Percentiles rank a stretch among this genome's conserved stretches.
Evolutionary conservation across 768 basidiomycete species (phyloP).

Genomic region (Pholiota molesta): DNA sequence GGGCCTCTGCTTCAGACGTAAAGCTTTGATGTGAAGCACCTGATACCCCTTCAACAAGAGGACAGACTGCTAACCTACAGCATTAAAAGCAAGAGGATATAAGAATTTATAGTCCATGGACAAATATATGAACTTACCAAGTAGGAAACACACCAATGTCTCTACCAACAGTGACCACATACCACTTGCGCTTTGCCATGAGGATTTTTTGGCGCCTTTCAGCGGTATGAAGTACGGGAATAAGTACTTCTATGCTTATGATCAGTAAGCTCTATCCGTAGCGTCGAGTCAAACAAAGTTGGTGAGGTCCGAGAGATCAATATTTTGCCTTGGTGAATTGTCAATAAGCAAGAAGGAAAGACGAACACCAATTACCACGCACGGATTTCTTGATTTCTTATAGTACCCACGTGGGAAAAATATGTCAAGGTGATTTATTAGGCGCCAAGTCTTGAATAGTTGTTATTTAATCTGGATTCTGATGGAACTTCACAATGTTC

Average conservation of each 20-base stretch:
- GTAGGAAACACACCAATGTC: constrained; percentile 40
- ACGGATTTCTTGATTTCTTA: background rate
- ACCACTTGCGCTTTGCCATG: constrained; percentile 44
- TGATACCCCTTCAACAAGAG: constrained; percentile 45
- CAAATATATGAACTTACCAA: constrained; percentile 31
- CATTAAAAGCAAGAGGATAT: background rate
- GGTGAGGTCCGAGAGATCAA: background rate
- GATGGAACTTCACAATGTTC: background rate
- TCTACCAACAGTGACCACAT: constrained; percentile 42
- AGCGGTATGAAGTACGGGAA: background rate
- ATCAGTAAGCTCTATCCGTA: background rate
- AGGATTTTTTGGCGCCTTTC: background rate
- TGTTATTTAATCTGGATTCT: no score
- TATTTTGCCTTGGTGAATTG: background rate
- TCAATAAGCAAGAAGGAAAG: background rate
- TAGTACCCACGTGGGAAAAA: background rate
- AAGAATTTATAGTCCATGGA: background rate
- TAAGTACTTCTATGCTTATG: background rate
- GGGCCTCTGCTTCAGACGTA: constrained; percentile 43
- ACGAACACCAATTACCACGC: background rate
- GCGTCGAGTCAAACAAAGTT: background rate
- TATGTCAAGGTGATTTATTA: background rate
- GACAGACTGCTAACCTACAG: constrained; percentile 47
- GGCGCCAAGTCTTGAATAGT: no score
- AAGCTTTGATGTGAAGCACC: constrained; percentile 48